Evolutionary conservation across 2,329 filamentous ascomycete genomes (phyloP).

Genomic region (Apiospora sp.): DNA sequence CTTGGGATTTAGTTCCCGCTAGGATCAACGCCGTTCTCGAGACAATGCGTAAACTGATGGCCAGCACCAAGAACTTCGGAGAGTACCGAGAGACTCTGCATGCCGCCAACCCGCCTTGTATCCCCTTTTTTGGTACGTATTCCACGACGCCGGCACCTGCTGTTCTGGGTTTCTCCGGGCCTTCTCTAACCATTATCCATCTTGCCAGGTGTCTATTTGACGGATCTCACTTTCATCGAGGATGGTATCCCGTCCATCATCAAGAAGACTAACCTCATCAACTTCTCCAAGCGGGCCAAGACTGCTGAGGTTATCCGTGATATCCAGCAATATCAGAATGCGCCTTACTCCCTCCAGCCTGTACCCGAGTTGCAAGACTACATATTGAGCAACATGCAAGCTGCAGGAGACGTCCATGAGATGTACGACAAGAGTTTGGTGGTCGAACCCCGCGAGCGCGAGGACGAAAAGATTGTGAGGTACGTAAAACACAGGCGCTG

Average conservation of each 20-base stretch:
- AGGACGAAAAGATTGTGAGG: slow-evolving; percentile 99
- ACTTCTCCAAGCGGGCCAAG: slow-evolving; percentile 98
- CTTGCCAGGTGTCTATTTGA: slow-evolving; percentile 84
- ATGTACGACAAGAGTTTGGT: slow-evolving; percentile 98
- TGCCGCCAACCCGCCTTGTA: slow-evolving; percentile 93
- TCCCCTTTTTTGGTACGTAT: slow-evolving; percentile 90
- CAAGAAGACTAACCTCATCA: slow-evolving; percentile 96
- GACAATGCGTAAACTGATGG: slow-evolving; percentile 93
- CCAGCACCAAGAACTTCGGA: slow-evolving; percentile 96
- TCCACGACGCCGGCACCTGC: neutral
- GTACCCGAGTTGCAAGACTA: slow-evolving; percentile 96
- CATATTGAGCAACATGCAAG: slow-evolving; percentile 95
- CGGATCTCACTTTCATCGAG: slow-evolving; percentile 97
- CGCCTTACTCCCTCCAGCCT: slow-evolving; percentile 89
- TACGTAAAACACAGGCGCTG: slow-evolving; percentile 57
- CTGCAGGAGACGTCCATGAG: slow-evolving; percentile 94
- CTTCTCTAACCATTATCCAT: slow-evolving; percentile 11
- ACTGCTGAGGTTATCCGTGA: slow-evolving; percentile 98
- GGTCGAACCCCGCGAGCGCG: slow-evolving; percentile 92
- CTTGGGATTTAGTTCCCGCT: slow-evolving; percentile 92
- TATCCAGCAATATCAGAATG: slow-evolving; percentile 98
- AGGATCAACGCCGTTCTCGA: slow-evolving; percentile 83
- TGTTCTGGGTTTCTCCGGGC: neutral
- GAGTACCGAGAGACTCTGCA: slow-evolving; percentile 95
- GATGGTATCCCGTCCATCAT: slow-evolving; percentile 96